Percentiles rank a stretch among this genome's conserved stretches.
Conservation (phyloP, 345 rosid genomes). For the Aquilaria yunnanensis region DNA sequence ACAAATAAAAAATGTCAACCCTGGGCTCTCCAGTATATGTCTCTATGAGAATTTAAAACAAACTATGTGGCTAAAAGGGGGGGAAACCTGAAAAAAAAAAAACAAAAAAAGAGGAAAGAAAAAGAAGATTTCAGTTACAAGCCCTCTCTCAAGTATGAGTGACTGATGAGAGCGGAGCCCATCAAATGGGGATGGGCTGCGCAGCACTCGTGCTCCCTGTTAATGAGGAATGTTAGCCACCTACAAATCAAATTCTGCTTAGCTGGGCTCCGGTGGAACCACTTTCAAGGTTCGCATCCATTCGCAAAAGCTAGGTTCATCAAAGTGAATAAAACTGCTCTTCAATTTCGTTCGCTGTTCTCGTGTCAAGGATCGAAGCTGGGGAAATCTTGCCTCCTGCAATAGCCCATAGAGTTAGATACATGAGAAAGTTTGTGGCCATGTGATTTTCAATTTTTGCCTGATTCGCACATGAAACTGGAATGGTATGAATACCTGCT, state of each 20-base stretch:
- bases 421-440: neutral
- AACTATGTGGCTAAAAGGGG: neutral
- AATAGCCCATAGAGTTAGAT: slow-evolving; percentile 6
- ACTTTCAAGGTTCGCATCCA: slow-evolving; percentile 86
- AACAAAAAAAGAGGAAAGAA: neutral
- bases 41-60: no score
- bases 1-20: no score
- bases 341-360: slow-evolving; percentile 71
- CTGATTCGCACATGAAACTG: neutral
- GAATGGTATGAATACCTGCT: slow-evolving; percentile 47
- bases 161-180: neutral
- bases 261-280: slow-evolving; percentile 70
- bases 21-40: no score
- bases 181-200: neutral
- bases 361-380: slow-evolving; percentile 54
- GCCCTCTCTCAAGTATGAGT: neutral
- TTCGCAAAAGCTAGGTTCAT: slow-evolving; percentile 89
- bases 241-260: neutral
- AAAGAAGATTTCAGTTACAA: slow-evolving; percentile 5
- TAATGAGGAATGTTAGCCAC: neutral
- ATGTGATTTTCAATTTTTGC: neutral
- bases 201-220: slow-evolving; percentile 2
- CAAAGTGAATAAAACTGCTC: slow-evolving; percentile 79
- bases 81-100: neutral
- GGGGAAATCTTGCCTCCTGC: slow-evolving; percentile 95